Base-by-base conservation (phyloP, 2,329 filamentous ascomycete species). In the Neocatenulostroma microsporum region DNA sequence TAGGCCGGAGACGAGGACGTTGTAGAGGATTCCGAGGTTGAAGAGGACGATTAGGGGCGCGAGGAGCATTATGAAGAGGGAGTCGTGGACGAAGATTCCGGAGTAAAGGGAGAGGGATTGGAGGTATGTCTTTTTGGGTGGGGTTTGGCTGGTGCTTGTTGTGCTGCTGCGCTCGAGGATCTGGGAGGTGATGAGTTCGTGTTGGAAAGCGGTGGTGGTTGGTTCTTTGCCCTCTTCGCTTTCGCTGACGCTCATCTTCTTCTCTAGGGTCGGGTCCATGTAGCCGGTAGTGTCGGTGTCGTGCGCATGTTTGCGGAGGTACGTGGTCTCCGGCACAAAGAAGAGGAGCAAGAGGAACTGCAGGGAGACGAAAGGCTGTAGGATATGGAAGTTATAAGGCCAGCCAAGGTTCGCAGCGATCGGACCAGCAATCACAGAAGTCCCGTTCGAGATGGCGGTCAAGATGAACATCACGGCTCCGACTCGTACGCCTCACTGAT, bases 381-480 rank as follows among this genome's bases (percentile, higher is more conserved):
- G 77, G 27, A 95, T 74, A 60, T 88, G 86, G 55, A 95, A 95
- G 0, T 80, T 82, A 87, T 86, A 94, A 56, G 75, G 66, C 81
- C 86, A 94, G n/a, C 79, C 78, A 33, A 94, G 69, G 1, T 69
- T 68, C 31, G 75, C 64, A 3, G 86, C 86, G 51, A 94, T 88
- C 62, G 86, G 87, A 23, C 88, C 88, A 2, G 88, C 87, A 17
- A 94, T 64, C n/a, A 50, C 47, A 21, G 41, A 45, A 6, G 44
- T 40, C 17, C 48, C 28, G 30, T 41, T 53, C 6, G 51, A 54
- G 10, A 50, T 50, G 3, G 51, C 42, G 32, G 53, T 53, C 27
- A 56, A 45, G 31, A 49, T 47, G 31, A 49, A 48, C 36, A 47
- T 49, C 30, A 50, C 49, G 30, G 47, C 26, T n/a, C 41, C 35